Base-by-base conservation (phyloP, 495 filamentous ascomycete species). In the Lasiosphaeriaceae sp. region DNA sequence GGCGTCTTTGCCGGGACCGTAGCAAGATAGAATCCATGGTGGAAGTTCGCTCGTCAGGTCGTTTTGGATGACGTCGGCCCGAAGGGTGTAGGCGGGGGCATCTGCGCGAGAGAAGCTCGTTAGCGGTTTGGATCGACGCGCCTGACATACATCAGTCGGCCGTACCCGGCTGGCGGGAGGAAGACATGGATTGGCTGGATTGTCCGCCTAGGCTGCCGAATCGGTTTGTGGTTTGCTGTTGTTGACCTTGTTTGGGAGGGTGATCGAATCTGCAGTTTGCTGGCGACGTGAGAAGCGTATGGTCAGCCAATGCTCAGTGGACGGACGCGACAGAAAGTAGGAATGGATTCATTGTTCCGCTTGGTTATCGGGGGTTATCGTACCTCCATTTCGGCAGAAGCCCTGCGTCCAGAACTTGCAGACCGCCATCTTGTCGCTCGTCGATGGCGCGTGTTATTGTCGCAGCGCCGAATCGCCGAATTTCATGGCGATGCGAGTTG, bases 11-110 rank as follows among this genome's bases (percentile, higher is more conserved):
- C 82, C 84, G 0, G 92, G 90, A 6, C 82, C 87, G 69, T 92
- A 96, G 37, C 84, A 79, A 0, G 92, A 95, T n/a, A 96, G 80
- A 12, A 90, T 80, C 88, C 90, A 96, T 76, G 77, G 65, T 37
- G 92, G 92, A 19, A 79, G 81, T 52, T 91, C 88, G 29, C 75
- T 70, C 1, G 74, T 78, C n/a, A 95, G 73, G 58, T 95, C 90
- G 14, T 57, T 55, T 47, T 79, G 78, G 62, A 95, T 86, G 7
- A 66, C 68, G 0, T 79, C 81, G 43, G 70, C 72, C 24, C 71
- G 80, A 34, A 92, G 69, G 23, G 83, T 41, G 37, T 55, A 58
- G 2, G 56, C 62, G 1, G 39, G 49, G 14, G 39, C 39, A 7
- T 31, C 50, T 52, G n/a, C 14, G 50, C 3, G 21, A 2, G 47